These are phyloP conservation scores for Monosporascus sp. DNA, from an alignment of 2,329 filamentous ascomycete genomes.

Conservation along the genomic window DNA sequence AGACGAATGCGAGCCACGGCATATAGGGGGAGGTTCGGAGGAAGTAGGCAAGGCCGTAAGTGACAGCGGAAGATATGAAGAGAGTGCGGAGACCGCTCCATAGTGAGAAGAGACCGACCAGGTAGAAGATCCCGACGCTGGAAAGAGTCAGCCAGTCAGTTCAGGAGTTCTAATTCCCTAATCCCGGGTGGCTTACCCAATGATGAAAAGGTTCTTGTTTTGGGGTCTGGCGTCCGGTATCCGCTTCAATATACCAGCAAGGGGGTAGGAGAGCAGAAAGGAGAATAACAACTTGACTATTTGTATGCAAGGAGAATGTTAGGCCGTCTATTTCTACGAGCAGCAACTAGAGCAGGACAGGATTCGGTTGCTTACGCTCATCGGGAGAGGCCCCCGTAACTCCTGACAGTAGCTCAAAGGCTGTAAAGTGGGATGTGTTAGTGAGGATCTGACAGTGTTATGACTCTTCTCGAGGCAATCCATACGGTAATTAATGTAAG, in stretches of 20 bases:
- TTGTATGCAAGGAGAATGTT: not conserved
- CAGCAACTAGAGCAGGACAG: not conserved
- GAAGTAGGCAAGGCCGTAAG: slow-evolving; percentile 79
- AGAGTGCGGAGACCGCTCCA: slow-evolving; percentile 82
- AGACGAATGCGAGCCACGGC: slow-evolving; percentile 95
- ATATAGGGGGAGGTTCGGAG: slow-evolving; percentile 79
- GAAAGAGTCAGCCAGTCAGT: slow-evolving; percentile 7
- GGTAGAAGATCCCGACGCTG: slow-evolving; percentile 64
- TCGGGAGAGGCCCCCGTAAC: slow-evolving; percentile 40
- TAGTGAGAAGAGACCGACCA: slow-evolving; percentile 88
- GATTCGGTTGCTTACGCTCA: slow-evolving; percentile 34
- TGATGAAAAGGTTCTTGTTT: slow-evolving; percentile 83
- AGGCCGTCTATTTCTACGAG: no score
- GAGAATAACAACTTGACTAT: slow-evolving; percentile 89
- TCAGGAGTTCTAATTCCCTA: not conserved
- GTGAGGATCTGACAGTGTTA: not conserved
- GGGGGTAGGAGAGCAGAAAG: slow-evolving; percentile 87
- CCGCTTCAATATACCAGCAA: slow-evolving; percentile 83
- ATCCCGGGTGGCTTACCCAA: slow-evolving; percentile 49
- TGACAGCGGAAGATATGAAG: slow-evolving; percentile 69
- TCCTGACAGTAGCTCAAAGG: slow-evolving; percentile 38
- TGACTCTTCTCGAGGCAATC: not conserved
- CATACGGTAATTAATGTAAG: slow-evolving; percentile 31
- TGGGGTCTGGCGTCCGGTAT: slow-evolving; percentile 80
- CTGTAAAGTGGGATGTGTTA: slow-evolving; percentile 21